Evolutionary conservation across 768 basidiomycete genomes (phyloP).

Genomic region (Lactarius vividus): DNA sequence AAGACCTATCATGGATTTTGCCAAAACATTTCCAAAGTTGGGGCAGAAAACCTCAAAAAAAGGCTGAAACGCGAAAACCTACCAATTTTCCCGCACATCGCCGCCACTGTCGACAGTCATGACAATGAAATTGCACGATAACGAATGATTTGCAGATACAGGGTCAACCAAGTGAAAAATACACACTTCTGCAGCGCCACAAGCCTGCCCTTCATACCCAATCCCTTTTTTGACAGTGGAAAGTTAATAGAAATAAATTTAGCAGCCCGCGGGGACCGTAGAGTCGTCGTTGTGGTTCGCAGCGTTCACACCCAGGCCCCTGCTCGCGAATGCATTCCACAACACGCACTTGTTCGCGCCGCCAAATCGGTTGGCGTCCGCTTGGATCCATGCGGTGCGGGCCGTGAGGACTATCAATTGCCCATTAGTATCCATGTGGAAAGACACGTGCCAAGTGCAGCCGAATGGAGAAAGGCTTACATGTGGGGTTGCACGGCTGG

Average conservation of each 20-base stretch:
- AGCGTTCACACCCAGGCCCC: constrained; percentile 46
- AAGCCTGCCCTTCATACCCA: too few species aligned
- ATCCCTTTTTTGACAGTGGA: neutral
- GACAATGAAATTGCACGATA: too few species aligned
- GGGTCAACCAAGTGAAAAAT: too few species aligned
- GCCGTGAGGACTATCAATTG: constrained; percentile 40
- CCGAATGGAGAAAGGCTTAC: constrained; percentile 33
- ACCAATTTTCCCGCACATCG: too few species aligned
- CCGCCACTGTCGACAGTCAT: too few species aligned
- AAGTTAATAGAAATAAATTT: neutral
- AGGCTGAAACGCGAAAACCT: too few species aligned
- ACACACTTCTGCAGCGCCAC: too few species aligned
- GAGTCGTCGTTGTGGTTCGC: constrained; percentile 35
- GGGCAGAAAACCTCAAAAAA: too few species aligned
- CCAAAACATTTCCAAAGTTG: too few species aligned
- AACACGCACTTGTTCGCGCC: constrained; percentile 47
- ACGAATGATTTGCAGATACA: too few species aligned
- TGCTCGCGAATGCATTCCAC: constrained; percentile 47
- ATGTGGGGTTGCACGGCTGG: constrained; percentile 49
- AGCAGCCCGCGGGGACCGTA: constrained; percentile 35
- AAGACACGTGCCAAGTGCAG: too few species aligned
- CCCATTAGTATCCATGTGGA: neutral
- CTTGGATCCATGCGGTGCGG: constrained; percentile 52
- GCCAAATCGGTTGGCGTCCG: constrained; percentile 46
- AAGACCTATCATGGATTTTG: too few species aligned